Conservation (phyloP, 805 yeast genomes). For the Yarrowia porcina region DNA sequence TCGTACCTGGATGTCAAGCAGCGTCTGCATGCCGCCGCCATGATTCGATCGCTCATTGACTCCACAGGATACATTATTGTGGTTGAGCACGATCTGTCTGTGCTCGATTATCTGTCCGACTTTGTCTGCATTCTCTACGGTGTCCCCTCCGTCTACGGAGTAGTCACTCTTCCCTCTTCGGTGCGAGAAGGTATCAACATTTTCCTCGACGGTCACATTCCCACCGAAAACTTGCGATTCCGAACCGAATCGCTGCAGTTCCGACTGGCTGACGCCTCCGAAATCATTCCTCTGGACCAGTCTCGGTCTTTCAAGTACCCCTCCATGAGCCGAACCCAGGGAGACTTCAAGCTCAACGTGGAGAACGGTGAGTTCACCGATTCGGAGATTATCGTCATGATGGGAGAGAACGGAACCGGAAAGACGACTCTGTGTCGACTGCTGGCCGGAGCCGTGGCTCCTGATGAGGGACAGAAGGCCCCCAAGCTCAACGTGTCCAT, state of each 20-base stretch:
- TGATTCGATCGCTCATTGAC: conserved; percentile 78
- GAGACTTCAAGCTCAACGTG: conserved; percentile 84
- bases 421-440: conserved; percentile 96
- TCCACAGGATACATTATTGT: conserved; percentile 82
- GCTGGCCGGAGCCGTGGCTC: conserved; percentile 86
- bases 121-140: conserved; percentile 96
- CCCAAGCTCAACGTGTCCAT: conserved; percentile 90
- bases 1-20: conserved; percentile 98
- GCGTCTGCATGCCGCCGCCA: conserved; percentile 95
- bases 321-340: conserved; percentile 83
- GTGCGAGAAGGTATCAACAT: conserved; percentile 99
- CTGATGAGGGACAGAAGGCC: conserved; percentile 75
- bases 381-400: conserved; percentile 96
- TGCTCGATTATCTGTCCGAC: conserved; percentile 93
- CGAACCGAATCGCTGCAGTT: conserved; percentile 95
- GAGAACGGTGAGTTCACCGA: conserved; percentile 90
- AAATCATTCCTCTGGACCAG: conserved; percentile 70
- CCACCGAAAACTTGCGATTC: conserved; percentile 94
- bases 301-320: conserved; percentile 77
- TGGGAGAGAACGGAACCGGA: conserved; percentile 99
- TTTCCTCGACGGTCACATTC: conserved; percentile 96
- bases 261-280: conserved; percentile 81
- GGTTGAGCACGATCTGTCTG: conserved; percentile 98
- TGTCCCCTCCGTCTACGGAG: conserved; percentile 98
- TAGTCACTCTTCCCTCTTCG: conserved; percentile 91